Evolutionary conservation across 2,329 filamentous ascomycete species (phyloP).

Genomic region (Zymoseptoria brevis): DNA sequence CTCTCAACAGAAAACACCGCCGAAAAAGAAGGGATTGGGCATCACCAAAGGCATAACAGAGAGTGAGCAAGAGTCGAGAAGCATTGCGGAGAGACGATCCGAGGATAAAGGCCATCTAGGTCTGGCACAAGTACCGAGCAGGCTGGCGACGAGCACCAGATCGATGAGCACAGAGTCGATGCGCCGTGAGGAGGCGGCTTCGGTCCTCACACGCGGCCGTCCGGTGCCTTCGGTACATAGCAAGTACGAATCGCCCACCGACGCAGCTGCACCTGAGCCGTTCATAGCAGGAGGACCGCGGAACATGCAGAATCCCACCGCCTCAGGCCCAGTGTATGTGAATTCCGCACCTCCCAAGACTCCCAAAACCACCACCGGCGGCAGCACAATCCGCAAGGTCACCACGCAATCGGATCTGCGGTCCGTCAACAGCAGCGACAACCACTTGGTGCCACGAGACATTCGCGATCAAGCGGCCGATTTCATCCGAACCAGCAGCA

Average conservation of each 20-base stretch:
- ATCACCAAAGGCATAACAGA: slow-evolving; percentile 8
- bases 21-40: slow-evolving; percentile 10
- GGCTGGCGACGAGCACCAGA: slow-evolving; percentile 45
- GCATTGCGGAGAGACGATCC: background rate
- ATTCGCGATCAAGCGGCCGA: slow-evolving; percentile 42
- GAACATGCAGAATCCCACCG: slow-evolving; percentile 35
- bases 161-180: slow-evolving; percentile 71
- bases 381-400: slow-evolving; percentile 23
- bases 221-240: slow-evolving; percentile 39
- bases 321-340: slow-evolving; percentile 29
- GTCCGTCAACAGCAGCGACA: slow-evolving; percentile 14
- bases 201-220: slow-evolving; percentile 38
- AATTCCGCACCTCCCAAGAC: slow-evolving; percentile 15
- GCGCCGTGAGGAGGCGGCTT: slow-evolving; percentile 38
- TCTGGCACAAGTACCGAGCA: slow-evolving; percentile 18
- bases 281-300: slow-evolving; percentile 75
- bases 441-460: slow-evolving; percentile 28
- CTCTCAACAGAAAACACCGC: slow-evolving; percentile 33
- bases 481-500: slow-evolving; percentile 41
- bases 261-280: slow-evolving; percentile 78
- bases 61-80: background rate
- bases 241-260: slow-evolving; percentile 32
- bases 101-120: slow-evolving; percentile 2
- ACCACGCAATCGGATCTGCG: slow-evolving; percentile 27
- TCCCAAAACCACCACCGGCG: slow-evolving; percentile 13